Evolutionary conservation across 495 filamentous ascomycete genomes (phyloP).

Genomic region (Aspergillus wentii): DNA sequence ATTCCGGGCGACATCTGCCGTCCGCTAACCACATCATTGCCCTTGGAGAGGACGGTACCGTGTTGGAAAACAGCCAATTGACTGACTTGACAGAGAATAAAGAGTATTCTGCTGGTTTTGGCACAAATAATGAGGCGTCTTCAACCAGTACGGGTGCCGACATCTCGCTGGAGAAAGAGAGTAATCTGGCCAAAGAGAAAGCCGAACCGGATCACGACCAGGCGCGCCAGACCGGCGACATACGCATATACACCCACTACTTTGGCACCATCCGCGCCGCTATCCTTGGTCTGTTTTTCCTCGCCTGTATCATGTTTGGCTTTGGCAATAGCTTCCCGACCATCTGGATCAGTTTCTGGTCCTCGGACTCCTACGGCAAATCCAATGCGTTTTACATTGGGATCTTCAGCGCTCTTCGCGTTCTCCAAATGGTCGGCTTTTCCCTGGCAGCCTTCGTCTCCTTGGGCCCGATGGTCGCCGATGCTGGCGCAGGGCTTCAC

Average conservation of each 20-base stretch:
- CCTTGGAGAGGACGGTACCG: conserved; percentile 32
- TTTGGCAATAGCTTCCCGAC: conserved; percentile 31
- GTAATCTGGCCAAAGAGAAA: too few species aligned
- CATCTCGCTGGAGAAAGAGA: too few species aligned
- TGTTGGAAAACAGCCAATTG: conserved; percentile 41
- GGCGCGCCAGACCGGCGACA: conserved; percentile 18
- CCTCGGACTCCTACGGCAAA: conserved; percentile 16
- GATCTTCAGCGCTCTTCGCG: conserved; percentile 26
- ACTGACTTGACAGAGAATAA: conserved; percentile 19
- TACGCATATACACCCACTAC: conserved; percentile 27
- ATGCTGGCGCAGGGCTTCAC: conserved; percentile 9
- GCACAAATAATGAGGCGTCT: too few species aligned
- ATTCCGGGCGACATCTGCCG: conserved; percentile 24
- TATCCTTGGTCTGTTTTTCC: conserved; percentile 14
- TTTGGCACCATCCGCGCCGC: conserved; percentile 33
- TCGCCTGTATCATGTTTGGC: conserved; percentile 14
- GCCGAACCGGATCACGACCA: too few species aligned
- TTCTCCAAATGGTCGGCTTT: conserved; percentile 18
- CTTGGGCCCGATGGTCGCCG: too few species aligned
- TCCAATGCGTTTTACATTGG: conserved; percentile 27
- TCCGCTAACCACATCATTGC: conserved; percentile 42
- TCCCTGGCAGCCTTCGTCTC: too few species aligned
- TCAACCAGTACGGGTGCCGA: too few species aligned
- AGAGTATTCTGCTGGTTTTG: conserved; percentile 21
- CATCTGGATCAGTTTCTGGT: conserved; percentile 37